phyloP scores from a whole-genome alignment of 2,329 filamentous ascomycete species.

The Exserohilum rostratum region DNA sequence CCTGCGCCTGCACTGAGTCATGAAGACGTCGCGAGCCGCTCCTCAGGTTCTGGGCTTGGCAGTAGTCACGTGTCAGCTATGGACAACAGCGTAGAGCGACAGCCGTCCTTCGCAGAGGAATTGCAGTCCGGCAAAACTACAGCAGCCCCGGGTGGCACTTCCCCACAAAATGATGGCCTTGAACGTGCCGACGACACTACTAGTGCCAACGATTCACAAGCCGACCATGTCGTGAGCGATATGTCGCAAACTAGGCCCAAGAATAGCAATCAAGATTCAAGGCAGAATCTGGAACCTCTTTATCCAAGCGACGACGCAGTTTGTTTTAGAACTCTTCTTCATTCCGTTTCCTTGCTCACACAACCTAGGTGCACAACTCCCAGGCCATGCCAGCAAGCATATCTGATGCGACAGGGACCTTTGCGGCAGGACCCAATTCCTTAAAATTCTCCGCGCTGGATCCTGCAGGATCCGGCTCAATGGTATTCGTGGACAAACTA shows the following conservation, averaged over 20 bases:
- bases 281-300: neutral
- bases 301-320: constrained; percentile 8
- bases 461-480: neutral
- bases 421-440: neutral
- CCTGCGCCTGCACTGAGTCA: neutral
- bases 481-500: neutral
- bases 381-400: neutral
- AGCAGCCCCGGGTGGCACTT: neutral
- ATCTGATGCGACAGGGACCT: neutral
- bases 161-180: neutral
- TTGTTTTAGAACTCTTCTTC: constrained; percentile 9
- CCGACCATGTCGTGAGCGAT: neutral
- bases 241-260: neutral
- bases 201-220: neutral
- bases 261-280: neutral
- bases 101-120: neutral
- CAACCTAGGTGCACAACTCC: neutral
- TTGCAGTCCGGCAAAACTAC: neutral
- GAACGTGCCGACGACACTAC: neutral
- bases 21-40: neutral
- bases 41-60: neutral
- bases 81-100: neutral
- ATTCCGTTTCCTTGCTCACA: constrained; percentile 12
- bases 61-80: neutral
- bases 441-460: neutral